These are phyloP conservation scores for Mycosphaerella arachidis DNA, from an alignment of 2,329 filamentous ascomycete species.

Conservation along the genomic window DNA sequence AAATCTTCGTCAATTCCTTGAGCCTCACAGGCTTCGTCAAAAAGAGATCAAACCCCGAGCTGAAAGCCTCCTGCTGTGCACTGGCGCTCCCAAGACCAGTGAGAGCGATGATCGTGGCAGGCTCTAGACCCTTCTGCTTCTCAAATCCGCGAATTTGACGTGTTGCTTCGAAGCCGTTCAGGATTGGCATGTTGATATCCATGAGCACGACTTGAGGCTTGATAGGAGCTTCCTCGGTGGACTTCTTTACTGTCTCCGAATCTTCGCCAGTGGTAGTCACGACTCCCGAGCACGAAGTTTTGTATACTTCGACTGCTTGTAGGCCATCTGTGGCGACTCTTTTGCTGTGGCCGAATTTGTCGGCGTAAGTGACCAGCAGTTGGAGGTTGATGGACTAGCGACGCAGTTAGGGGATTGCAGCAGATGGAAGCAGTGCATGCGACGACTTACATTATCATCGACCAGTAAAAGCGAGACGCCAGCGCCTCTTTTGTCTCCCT, in stretches of 20 bases:
- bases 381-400: slow-evolving; percentile 30
- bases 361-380: slow-evolving; percentile 30
- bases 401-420: neutral
- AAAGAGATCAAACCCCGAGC: slow-evolving; percentile 30
- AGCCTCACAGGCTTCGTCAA: slow-evolving; percentile 30
- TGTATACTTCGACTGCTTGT: slow-evolving; percentile 46
- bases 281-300: slow-evolving; percentile 14
- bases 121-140: slow-evolving; percentile 20
- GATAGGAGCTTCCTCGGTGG: neutral
- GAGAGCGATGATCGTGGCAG: slow-evolving; percentile 29
- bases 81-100: slow-evolving; percentile 30
- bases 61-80: slow-evolving; percentile 31
- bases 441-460: slow-evolving; percentile 31
- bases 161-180: slow-evolving; percentile 34
- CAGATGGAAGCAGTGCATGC: no score
- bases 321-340: slow-evolving; percentile 46
- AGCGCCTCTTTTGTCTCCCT: slow-evolving; percentile 1
- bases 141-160: slow-evolving; percentile 32
- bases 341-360: slow-evolving; percentile 37
- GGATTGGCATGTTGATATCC: slow-evolving; percentile 37
- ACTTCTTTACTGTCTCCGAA: neutral
- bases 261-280: slow-evolving; percentile 3
- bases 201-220: slow-evolving; percentile 37
- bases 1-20: slow-evolving; percentile 22
- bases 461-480: slow-evolving; percentile 30